Evolutionary conservation across 1,284 basidiomycete genomes (phyloP).

Genomic region (Heterobasidion parviporum): DNA sequence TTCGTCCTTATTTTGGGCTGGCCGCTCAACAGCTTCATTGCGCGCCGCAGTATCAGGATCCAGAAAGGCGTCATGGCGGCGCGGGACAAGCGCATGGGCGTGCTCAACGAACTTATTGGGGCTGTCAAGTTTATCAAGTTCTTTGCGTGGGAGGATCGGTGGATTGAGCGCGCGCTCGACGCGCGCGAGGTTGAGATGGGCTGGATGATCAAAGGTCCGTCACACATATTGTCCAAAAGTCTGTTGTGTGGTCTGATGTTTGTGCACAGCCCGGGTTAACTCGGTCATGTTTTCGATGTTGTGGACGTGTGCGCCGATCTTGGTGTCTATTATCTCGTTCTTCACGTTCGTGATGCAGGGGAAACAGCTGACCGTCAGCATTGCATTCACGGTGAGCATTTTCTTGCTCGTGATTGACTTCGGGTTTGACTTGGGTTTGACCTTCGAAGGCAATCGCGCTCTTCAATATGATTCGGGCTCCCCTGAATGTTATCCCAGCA

Average conservation of each 20-base stretch:
- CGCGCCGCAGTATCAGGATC: conserved; percentile 57
- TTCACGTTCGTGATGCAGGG: conserved; percentile 53
- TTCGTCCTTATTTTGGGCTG: conserved; percentile 66
- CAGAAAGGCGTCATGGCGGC: conserved; percentile 67
- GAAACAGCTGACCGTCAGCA: conserved; percentile 55
- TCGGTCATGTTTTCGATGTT: conserved; percentile 53
- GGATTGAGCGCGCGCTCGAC: conserved; percentile 55
- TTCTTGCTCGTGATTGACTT: conserved; percentile 5
- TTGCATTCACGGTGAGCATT: conserved; percentile 59
- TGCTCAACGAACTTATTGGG: conserved; percentile 80
- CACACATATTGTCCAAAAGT: no score
- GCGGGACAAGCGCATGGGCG: conserved; percentile 78
- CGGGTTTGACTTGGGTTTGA: neutral
- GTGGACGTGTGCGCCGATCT: conserved; percentile 59
- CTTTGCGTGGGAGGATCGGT: conserved; percentile 76
- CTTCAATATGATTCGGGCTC: conserved; percentile 65
- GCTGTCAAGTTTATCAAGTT: conserved; percentile 85
- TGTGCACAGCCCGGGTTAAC: conserved; percentile 48
- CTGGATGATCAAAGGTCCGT: conserved; percentile 61
- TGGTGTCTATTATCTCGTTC: conserved; percentile 67
- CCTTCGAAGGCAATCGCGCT: conserved; percentile 50
- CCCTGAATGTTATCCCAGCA: conserved; percentile 62
- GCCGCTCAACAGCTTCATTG: conserved; percentile 66
- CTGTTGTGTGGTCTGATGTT: neutral
- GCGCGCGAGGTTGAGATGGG: conserved; percentile 53